phyloP scores from a whole-genome alignment of 371 early-diverging fungal genomes.

The Rhizopus delemar region DNA sequence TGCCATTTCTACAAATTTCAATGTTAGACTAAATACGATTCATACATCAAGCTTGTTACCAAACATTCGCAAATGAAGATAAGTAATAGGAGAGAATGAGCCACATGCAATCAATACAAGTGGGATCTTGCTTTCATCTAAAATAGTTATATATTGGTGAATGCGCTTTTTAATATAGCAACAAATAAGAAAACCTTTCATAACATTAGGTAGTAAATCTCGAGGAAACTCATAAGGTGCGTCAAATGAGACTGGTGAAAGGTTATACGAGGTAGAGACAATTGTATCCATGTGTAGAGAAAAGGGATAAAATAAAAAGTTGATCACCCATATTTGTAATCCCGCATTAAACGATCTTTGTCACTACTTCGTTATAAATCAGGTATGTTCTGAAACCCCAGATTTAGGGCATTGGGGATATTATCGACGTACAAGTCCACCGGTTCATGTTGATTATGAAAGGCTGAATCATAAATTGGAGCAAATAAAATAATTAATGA shows the following conservation, averaged over 20 bases:
- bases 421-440: no score
- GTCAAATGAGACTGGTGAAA: slow-evolving; percentile 11
- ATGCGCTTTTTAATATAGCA: neutral
- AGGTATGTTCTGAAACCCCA: no score
- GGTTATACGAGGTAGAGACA: slow-evolving; percentile 6
- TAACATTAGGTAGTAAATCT: slow-evolving; percentile 9
- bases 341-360: no score
- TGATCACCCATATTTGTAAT: no score
- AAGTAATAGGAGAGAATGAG: slow-evolving; percentile 96
- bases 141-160: neutral
- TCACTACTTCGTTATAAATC: no score
- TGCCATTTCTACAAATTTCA: slow-evolving; percentile 81
- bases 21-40: neutral
- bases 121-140: slow-evolving; percentile 82
- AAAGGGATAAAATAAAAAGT: neutral
- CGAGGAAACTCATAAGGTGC: slow-evolving; percentile 14
- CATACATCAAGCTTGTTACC: slow-evolving; percentile 57
- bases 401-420: no score
- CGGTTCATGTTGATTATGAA: no score
- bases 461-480: no score
- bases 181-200: slow-evolving; percentile 12
- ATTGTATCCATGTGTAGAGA: neutral
- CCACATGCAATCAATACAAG: slow-evolving; percentile 97
- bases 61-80: slow-evolving; percentile 97
- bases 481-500: no score